These are phyloP conservation scores for Tulasnella sp. DNA, from an alignment of 768 basidiomycete genomes.

Conservation along the genomic window DNA sequence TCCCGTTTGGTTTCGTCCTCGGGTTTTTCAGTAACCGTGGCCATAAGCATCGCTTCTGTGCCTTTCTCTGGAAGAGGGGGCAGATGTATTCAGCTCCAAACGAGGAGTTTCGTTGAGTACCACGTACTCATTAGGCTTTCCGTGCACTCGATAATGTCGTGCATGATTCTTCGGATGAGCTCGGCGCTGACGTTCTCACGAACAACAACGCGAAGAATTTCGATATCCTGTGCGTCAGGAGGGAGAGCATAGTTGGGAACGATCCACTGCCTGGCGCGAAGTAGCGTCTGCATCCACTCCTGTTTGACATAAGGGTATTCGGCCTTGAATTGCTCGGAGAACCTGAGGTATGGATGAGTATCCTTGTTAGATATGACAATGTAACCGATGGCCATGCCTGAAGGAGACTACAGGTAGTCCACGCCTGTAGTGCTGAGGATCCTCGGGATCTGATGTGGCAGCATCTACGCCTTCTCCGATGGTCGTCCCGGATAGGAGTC, in stretches of 20 bases:
- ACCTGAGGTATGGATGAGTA: constrained; percentile 19
- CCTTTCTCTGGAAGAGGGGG: constrained; percentile 13
- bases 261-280: constrained; percentile 45
- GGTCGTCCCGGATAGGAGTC: background rate
- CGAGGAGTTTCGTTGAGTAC: background rate
- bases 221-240: constrained; percentile 37
- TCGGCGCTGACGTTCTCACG: constrained; percentile 46
- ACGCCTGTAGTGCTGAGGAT: constrained; percentile 33
- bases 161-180: constrained; percentile 51
- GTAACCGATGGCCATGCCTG: constrained; percentile 22
- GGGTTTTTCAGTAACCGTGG: constrained; percentile 5
- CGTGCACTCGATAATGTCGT: constrained; percentile 57
- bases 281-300: constrained; percentile 37
- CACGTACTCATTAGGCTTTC: constrained; percentile 40
- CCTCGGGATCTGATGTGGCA: constrained; percentile 38
- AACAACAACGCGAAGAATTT: constrained; percentile 50
- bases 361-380: background rate
- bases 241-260: constrained; percentile 49
- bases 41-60: background rate
- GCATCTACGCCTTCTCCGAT: constrained; percentile 23
- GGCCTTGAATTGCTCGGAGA: constrained; percentile 41
- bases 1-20: background rate
- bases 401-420: constrained; percentile 44
- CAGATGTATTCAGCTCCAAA: background rate
- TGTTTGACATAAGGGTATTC: constrained; percentile 47